Evolutionary conservation across 495 filamentous ascomycete genomes (phyloP).

Genomic region (Schizothecium vesticola): DNA sequence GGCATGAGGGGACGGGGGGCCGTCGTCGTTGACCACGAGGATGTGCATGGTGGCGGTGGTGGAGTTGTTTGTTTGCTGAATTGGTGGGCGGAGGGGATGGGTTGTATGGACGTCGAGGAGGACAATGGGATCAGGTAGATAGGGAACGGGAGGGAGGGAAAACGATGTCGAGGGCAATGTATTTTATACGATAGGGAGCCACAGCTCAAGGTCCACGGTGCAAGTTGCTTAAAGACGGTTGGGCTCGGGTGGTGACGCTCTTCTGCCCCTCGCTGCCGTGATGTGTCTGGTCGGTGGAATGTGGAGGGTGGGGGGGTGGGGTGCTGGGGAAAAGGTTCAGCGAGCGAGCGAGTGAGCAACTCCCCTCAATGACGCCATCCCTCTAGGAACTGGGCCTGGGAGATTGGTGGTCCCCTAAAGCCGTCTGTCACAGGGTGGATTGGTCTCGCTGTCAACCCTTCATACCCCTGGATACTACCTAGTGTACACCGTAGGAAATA

Average conservation of each 20-base stretch:
- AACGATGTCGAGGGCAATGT: neutral
- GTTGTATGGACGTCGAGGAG: neutral
- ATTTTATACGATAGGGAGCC: neutral
- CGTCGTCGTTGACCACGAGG: constrained; percentile 77
- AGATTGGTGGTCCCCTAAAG: too few species aligned
- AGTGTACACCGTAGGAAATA: neutral
- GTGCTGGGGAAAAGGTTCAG: neutral
- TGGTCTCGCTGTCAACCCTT: neutral
- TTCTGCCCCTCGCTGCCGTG: constrained; percentile 9
- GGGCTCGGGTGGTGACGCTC: constrained; percentile 1
- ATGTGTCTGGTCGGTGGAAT: neutral
- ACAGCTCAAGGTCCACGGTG: too few species aligned
- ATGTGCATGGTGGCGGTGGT: constrained; percentile 34
- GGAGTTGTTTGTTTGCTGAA: neutral
- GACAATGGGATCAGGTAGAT: too few species aligned
- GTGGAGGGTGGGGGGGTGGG: neutral
- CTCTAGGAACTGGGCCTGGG: too few species aligned
- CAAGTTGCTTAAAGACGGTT: neutral
- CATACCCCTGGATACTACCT: neutral
- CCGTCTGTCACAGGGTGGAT: neutral
- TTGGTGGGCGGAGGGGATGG: neutral
- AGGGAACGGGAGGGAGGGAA: neutral
- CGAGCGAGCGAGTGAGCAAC: neutral
- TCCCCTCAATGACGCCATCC: neutral
- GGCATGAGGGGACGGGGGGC: constrained; percentile 82